Conservation (phyloP, 148 eudicot genomes). For the Fagopyrum tataricum region DNA sequence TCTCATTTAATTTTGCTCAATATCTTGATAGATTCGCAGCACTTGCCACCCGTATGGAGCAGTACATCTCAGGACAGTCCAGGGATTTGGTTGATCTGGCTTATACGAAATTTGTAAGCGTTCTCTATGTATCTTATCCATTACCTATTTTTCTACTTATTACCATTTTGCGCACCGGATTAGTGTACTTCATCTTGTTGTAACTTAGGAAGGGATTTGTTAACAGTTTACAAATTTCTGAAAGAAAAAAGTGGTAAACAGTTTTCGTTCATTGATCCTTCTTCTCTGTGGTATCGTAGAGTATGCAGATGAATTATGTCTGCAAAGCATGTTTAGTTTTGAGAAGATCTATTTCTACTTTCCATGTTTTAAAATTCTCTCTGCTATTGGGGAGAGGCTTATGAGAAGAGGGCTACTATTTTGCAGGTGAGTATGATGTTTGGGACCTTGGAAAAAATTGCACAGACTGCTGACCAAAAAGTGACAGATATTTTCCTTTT, state of each 20-base stretch:
- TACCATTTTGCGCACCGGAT: not conserved
- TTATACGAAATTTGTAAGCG: constrained; percentile 82
- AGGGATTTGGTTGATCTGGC: constrained; percentile 99
- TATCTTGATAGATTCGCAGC: constrained; percentile 51
- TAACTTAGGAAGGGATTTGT: not conserved
- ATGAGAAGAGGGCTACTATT: constrained; percentile 11
- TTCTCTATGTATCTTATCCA: not conserved
- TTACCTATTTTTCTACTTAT: not conserved
- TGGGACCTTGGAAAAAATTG: constrained; percentile 89
- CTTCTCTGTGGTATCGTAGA: not conserved
- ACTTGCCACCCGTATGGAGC: constrained; percentile 99
- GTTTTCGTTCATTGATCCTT: not conserved
- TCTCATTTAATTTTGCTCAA: constrained; percentile 1
- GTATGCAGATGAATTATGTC: not conserved
- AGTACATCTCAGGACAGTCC: constrained; percentile 92
- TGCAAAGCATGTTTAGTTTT: not conserved
- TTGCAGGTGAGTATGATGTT: constrained; percentile 86
- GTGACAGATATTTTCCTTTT: constrained; percentile 76
- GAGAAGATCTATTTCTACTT: not conserved
- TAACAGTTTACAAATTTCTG: not conserved
- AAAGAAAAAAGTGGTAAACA: not conserved
- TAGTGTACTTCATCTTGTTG: not conserved
- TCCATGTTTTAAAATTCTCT: not conserved
- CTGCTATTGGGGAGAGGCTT: not conserved
- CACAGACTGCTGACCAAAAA: constrained; percentile 62